Conservation (phyloP, 805 yeast genomes). For the Ogataea neopini region DNA sequence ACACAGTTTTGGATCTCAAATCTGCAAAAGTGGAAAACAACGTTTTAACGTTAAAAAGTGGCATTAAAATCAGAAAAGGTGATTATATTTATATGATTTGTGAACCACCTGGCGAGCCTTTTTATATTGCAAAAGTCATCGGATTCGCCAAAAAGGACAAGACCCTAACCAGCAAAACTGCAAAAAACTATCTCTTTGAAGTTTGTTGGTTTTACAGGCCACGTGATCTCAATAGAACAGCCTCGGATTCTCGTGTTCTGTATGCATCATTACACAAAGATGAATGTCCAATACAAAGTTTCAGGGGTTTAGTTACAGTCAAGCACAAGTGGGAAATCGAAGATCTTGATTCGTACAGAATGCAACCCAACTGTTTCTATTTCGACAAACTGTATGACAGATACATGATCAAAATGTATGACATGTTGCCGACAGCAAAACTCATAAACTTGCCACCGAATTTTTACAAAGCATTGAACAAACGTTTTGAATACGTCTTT, state of each 20-base stretch:
- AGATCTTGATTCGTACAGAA: constrained; percentile 54
- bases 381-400: constrained; percentile 85
- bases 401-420: constrained; percentile 81
- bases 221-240: constrained; percentile 69
- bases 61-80: constrained; percentile 44
- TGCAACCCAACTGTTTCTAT: constrained; percentile 71
- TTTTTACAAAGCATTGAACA: constrained; percentile 60
- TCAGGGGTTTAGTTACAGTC: constrained; percentile 75
- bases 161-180: constrained; percentile 39
- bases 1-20: constrained; percentile 41
- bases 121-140: constrained; percentile 80
- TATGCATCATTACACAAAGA: constrained; percentile 88
- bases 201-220: constrained; percentile 94
- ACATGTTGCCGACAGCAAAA: constrained; percentile 63
- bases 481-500: constrained; percentile 71
- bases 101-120: constrained; percentile 95
- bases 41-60: constrained; percentile 41
- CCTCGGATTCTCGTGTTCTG: constrained; percentile 71
- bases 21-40: constrained; percentile 44
- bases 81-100: constrained; percentile 82
- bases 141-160: constrained; percentile 58
- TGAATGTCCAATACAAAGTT: constrained; percentile 71
- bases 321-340: constrained; percentile 66
- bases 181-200: constrained; percentile 57
- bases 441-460: constrained; percentile 59